These are phyloP conservation scores for Knoxdaviesia capensis DNA, from an alignment of 2,329 filamentous ascomycete genomes.

Conservation along the genomic window DNA sequence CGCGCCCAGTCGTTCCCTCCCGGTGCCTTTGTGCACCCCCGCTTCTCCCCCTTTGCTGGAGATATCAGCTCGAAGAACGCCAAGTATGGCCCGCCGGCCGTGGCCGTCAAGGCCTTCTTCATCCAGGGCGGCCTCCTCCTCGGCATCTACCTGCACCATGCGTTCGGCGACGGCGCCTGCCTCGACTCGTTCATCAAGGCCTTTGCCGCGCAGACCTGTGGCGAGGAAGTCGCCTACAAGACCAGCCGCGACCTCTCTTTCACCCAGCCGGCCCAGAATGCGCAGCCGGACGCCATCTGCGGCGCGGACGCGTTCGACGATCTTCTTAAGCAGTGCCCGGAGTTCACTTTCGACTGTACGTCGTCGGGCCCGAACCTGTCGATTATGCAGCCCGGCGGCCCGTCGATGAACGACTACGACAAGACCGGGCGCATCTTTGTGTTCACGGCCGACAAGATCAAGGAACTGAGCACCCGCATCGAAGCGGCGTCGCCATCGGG, in stretches of 20 bases:
- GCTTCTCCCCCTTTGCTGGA: constrained; percentile 6
- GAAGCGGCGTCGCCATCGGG: not conserved
- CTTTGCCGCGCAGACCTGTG: constrained; percentile 11
- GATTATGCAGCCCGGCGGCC: constrained; percentile 9
- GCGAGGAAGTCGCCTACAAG: constrained; percentile 7
- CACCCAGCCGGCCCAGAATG: constrained; percentile 5
- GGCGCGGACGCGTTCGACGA: constrained; percentile 7
- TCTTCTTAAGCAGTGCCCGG: constrained; percentile 15
- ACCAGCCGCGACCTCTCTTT: constrained; percentile 8
- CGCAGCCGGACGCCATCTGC: constrained; percentile 4
- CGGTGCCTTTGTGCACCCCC: constrained; percentile 10
- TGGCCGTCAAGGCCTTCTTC: constrained; percentile 17
- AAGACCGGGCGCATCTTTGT: constrained; percentile 21
- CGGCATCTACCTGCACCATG: constrained; percentile 19
- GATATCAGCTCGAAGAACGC: not conserved
- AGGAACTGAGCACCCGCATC: constrained; percentile 9
- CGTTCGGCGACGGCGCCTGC: constrained; percentile 20
- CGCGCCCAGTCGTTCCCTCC: constrained; percentile 11
- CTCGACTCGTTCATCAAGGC: constrained; percentile 17
- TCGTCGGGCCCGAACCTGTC: constrained; percentile 16
- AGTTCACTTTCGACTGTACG: constrained; percentile 14
- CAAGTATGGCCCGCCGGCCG: constrained; percentile 13
- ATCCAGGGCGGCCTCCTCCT: constrained; percentile 19
- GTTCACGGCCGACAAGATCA: constrained; percentile 14
- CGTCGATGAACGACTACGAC: constrained; percentile 11